phyloP scores from a whole-genome alignment of 129 eudicot species.

The Flaveria trinervia region DNA sequence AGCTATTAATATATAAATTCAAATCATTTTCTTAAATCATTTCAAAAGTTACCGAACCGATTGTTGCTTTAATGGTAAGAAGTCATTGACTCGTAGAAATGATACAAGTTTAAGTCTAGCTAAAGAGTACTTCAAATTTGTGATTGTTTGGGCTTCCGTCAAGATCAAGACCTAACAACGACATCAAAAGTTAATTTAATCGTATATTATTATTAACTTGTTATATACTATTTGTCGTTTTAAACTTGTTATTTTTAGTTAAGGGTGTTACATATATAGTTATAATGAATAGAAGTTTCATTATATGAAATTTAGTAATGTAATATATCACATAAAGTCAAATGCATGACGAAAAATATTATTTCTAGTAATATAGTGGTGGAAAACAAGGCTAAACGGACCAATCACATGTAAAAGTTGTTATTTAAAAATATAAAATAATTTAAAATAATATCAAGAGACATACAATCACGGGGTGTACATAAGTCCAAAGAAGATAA shows the following conservation, averaged over 20 bases:
- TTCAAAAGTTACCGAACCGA: not conserved
- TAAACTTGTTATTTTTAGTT: not conserved
- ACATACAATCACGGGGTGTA: constrained; percentile 27
- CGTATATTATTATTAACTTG: not conserved
- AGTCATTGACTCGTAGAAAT: not conserved
- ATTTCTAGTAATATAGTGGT: constrained; percentile 16
- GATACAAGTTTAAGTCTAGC: not conserved
- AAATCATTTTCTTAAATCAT: not conserved
- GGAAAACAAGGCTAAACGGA: constrained; percentile 23
- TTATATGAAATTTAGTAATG: not conserved
- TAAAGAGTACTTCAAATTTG: not conserved
- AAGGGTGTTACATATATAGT: not conserved
- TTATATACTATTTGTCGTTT: not conserved
- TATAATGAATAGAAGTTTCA: not conserved
- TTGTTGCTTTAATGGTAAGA: not conserved
- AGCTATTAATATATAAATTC: not conserved
- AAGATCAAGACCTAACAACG: not conserved
- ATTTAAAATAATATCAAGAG: not conserved
- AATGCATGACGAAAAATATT: not conserved
- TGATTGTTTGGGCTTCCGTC: not conserved
- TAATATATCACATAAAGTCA: constrained; percentile 9
- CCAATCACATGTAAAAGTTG: constrained; percentile 21
- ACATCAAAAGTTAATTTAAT: not conserved
- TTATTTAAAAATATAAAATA: constrained; percentile 4
- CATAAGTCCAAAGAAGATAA: constrained; percentile 24